Base-by-base conservation (phyloP, 83 land plant genomes). In the Thuja plicata region DNA sequence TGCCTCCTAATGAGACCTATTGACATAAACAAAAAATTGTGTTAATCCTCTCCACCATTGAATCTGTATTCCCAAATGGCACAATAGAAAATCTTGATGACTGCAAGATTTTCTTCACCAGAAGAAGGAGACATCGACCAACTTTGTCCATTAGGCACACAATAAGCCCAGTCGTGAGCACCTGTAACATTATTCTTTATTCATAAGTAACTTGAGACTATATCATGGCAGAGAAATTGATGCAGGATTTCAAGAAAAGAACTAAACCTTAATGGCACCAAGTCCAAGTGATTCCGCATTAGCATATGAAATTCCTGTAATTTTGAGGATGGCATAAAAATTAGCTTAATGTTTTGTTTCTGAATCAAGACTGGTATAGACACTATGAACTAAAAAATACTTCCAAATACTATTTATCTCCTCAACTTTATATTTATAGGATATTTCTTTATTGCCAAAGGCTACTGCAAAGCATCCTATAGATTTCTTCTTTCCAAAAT, bases 101-200 rank as follows among this genome's bases (percentile, higher is more conserved):
- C 54, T 16, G 24, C 30, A 48, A 32, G 38, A 30, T 8, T 34
- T 70, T 34, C 85, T 94, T 87, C 87, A 97, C 99, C 89, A 94
- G 92, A 27, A 98, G 97, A 74, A 98, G 95, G 77, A 98, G 89
- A 85, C 99, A 92, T 37, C 99, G 94, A 1, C 99, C 99, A 81
- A 97, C 95, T 94, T 91, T 96, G 80, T 98, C 99, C 91, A 96
- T 91, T 89, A 98, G 89, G 91, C 95, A 94, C 35, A 97, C 93
- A 34, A 96, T 92, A 74, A 94, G 95, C 12, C 89, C 95, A 86
- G 99, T 97, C 55, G 96, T 95, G 87, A 96, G 48, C 27, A 97
- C 99, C 99, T 98, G 87, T n/a, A 89, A 9, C 40, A 88, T 1
- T 41, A 52, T 85, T 62, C 24, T 34, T 55, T 17, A 35, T 34